Evolutionary conservation across 345 rosid species (phyloP).

Genomic region (Eutrema heterophyllum): DNA sequence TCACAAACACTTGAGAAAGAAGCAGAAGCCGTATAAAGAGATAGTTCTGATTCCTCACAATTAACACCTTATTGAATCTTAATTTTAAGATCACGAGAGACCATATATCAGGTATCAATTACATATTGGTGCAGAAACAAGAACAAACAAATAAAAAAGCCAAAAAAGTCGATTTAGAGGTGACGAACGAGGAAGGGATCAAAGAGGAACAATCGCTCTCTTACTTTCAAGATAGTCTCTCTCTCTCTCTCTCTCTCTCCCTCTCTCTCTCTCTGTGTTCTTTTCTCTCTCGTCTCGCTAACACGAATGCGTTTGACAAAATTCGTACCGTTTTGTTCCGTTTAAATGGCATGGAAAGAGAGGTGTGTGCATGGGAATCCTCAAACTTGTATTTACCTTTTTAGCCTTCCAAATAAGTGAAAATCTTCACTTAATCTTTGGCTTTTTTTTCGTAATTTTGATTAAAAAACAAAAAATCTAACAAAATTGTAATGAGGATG

Average conservation of each 20-base stretch:
- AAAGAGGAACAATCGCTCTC: not conserved
- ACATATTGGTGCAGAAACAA: not conserved
- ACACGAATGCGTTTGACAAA: not conserved
- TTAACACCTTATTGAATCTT: too few relatives aligned
- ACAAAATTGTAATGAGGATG: too few relatives aligned
- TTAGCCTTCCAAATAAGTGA: not conserved
- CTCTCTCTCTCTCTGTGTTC: too few relatives aligned
- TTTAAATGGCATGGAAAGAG: not conserved
- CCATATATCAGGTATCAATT: too few relatives aligned
- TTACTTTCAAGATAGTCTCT: not conserved
- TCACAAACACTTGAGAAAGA: not conserved
- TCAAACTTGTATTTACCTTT: not conserved
- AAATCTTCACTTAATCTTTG: too few relatives aligned
- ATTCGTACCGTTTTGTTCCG: not conserved
- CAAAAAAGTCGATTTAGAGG: not conserved
- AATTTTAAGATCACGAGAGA: too few relatives aligned
- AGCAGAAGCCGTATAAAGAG: not conserved
- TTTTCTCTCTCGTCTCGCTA: not conserved
- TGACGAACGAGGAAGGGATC: too few relatives aligned
- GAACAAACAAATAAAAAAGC: not conserved
- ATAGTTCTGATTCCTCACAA: not conserved
- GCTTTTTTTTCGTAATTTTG: too few relatives aligned
- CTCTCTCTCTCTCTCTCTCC: not conserved
- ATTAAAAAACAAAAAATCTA: too few relatives aligned
- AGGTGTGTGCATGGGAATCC: not conserved